These are phyloP conservation scores for Ricinus communis DNA, from an alignment of 345 rosid genomes.

Conservation along the genomic window DNA sequence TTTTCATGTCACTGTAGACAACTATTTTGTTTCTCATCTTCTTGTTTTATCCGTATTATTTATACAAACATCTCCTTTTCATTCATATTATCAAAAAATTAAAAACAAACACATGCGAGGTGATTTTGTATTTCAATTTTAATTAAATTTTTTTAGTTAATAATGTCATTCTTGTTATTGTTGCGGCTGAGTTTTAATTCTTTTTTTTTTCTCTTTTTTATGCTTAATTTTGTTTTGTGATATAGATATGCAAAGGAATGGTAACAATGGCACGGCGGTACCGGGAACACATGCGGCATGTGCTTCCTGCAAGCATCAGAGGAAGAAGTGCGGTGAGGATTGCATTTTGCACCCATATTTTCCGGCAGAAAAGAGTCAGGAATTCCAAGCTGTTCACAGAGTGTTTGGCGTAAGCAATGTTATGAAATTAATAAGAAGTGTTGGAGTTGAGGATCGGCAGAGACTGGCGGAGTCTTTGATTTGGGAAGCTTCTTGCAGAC, in stretches of 20 bases:
- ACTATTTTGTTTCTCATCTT: constrained; percentile 19
- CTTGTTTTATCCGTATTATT: constrained; percentile 22
- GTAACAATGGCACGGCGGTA: background rate
- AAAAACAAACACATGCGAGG: constrained; percentile 7
- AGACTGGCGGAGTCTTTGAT: constrained; percentile 56
- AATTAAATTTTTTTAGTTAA: too few species aligned
- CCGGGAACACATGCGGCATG: constrained; percentile 44
- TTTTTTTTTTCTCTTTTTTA: background rate
- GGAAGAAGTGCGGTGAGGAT: constrained; percentile 51
- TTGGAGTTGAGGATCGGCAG: constrained; percentile 44
- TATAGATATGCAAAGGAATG: constrained; percentile 33
- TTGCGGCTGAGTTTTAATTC: background rate
- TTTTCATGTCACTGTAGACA: constrained; percentile 35
- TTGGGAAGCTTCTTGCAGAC: constrained; percentile 81
- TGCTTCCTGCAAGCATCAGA: constrained; percentile 68
- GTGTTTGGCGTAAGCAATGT: constrained; percentile 59
- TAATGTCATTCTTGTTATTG: too few species aligned
- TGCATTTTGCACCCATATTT: constrained; percentile 53
- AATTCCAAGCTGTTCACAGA: constrained; percentile 54
- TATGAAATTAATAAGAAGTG: constrained; percentile 49
- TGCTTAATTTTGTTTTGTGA: background rate
- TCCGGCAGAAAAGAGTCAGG: constrained; percentile 39
- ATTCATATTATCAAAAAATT: background rate
- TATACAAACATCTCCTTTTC: constrained; percentile 29
- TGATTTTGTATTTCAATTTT: constrained; percentile 9